Base-by-base conservation (phyloP, 1,139 yeast genomes). In the Blastobotrys capitulatus region DNA sequence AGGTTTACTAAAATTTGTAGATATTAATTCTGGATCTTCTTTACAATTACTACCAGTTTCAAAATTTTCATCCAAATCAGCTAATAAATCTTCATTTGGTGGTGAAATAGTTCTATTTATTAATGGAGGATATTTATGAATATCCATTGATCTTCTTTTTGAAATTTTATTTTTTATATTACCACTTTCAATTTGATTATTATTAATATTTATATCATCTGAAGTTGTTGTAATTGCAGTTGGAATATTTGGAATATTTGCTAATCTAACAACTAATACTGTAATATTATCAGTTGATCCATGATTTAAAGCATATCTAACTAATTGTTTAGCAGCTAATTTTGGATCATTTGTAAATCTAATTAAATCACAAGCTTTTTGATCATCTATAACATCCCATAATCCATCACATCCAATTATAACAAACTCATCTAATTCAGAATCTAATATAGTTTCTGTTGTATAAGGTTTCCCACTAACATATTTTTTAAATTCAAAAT, bases 321-420 rank as follows among this genome's bases (percentile, higher is more conserved):
- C 85, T 48, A 89, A 72, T 36, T 70, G 71, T 52, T 77, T 76
- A 9, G 95, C 83, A 0, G 94, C 95, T 29, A 66, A 66, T 49
- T 77, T 75, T 0, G 90, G 81, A 57, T 78, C 79, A 2, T 61
- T 57, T 4, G 73, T 68, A 42, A 77, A 76, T 42, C 73, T 67
- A 6, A 83, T 81, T 56, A 80, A 64, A 50, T 81, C 80, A 52
- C 90, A 84, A 0, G 96, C 96, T 52, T 77, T 77, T 54, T 80
- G 81, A 63, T 87, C 96, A 10, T 79, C 74, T 48, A 87, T 73
- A 4, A 89, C 96, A 64, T 89, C 96, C 96, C 96, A 89, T 10
- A 89, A 71, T 0, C 97, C 97, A 68, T 89, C 97, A 65, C 96
- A 88, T 0, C 96, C 97, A 51, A 89, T 69, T 42, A 89, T 86